phyloP scores from a whole-genome alignment of 768 basidiomycete genomes.

The Lactifluus subvellereus region DNA sequence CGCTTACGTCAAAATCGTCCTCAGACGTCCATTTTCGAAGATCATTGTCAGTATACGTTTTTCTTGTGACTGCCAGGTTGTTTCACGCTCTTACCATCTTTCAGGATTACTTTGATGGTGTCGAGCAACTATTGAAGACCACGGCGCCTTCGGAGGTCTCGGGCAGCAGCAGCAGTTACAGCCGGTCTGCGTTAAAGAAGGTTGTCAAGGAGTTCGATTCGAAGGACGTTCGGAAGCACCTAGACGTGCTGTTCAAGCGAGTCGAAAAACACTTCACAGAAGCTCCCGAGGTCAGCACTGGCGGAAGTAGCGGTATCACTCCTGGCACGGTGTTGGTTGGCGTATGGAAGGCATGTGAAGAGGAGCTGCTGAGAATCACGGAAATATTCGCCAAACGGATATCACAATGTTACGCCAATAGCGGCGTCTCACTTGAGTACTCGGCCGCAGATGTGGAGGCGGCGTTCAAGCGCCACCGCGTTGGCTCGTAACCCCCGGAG shows the following conservation, averaged over 20 bases:
- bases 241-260: slow-evolving; percentile 82
- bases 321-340: slow-evolving; percentile 66
- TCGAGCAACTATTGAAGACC: slow-evolving; percentile 81
- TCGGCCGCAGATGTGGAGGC: slow-evolving; percentile 66
- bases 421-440: slow-evolving; percentile 69
- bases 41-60: slow-evolving; percentile 46
- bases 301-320: slow-evolving; percentile 46
- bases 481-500: slow-evolving; percentile 24
- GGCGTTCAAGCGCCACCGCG: slow-evolving; percentile 65
- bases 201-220: slow-evolving; percentile 76
- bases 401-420: slow-evolving; percentile 72
- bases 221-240: slow-evolving; percentile 85
- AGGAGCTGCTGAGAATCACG: slow-evolving; percentile 70
- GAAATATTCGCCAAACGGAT: slow-evolving; percentile 65
- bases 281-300: slow-evolving; percentile 58
- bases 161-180: slow-evolving; percentile 73
- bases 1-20: slow-evolving; percentile 81
- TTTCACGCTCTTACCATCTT: not conserved
- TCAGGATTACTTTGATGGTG: slow-evolving; percentile 92
- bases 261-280: slow-evolving; percentile 97
- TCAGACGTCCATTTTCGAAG: slow-evolving; percentile 81
- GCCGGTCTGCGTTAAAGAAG: slow-evolving; percentile 72
- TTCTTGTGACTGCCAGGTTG: not conserved
- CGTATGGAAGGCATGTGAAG: slow-evolving; percentile 90
- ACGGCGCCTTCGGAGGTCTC: slow-evolving; percentile 73